Evolutionary conservation across 192 early-diverging fungal species (phyloP).

Genomic region (Linnemannia schmuckeri): DNA sequence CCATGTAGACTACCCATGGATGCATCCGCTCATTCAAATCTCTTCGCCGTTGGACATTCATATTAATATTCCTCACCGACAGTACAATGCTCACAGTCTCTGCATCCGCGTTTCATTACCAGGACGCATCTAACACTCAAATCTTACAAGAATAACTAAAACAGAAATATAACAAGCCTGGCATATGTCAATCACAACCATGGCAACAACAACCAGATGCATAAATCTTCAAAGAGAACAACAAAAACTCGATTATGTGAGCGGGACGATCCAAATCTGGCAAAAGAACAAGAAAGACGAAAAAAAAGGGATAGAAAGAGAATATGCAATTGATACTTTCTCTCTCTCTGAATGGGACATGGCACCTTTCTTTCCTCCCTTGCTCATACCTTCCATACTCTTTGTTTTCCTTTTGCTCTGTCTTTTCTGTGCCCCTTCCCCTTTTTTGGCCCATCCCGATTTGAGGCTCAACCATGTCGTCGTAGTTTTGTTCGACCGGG

Average conservation of each 20-base stretch:
- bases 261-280: background rate
- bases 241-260: background rate
- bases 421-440: background rate
- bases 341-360: background rate
- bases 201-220: no score
- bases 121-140: no score
- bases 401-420: background rate
- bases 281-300: background rate
- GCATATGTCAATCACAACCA: no score
- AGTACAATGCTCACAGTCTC: no score
- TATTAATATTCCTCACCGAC: no score
- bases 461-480: background rate
- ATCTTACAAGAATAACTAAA: no score
- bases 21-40: background rate
- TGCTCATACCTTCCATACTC: background rate
- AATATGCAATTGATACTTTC: background rate
- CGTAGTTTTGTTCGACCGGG: background rate
- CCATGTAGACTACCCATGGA: background rate
- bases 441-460: constrained; percentile 10
- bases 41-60: background rate
- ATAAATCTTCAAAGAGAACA: no score
- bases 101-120: no score
- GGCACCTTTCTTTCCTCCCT: background rate
- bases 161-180: no score
- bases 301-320: background rate